Evolutionary conservation across 192 early-diverging fungal genomes (phyloP).

Genomic region (Gorgonomyces haynaldii): DNA sequence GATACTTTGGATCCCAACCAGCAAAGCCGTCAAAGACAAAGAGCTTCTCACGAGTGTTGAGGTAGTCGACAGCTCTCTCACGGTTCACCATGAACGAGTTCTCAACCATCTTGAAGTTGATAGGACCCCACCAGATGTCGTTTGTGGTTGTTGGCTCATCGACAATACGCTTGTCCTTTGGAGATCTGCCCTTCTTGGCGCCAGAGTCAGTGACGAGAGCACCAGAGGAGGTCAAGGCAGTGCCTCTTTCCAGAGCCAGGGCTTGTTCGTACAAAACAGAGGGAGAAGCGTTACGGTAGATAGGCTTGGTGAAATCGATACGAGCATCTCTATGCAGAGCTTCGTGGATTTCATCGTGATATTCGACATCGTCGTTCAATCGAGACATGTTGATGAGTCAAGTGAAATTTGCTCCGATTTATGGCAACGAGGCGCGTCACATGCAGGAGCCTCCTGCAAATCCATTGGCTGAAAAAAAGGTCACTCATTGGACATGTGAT

Average conservation of each 20-base stretch:
- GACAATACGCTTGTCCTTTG: conserved; percentile 95
- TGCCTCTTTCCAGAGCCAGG: conserved; percentile 70
- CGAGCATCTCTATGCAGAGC: conserved; percentile 55
- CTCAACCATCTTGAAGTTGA: conserved; percentile 78
- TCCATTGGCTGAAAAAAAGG: no score
- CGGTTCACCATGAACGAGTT: conserved; percentile 84
- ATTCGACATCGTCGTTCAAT: conserved; percentile 18
- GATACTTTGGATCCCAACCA: conserved; percentile 97
- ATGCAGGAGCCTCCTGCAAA: no score
- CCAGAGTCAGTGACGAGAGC: conserved; percentile 86
- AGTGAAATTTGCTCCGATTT: no score
- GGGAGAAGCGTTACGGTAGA: conserved; percentile 57
- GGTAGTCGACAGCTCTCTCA: conserved; percentile 89
- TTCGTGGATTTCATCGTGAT: conserved; percentile 49
- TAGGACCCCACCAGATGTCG: conserved; percentile 98
- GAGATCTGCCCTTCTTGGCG: conserved; percentile 83
- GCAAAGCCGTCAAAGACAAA: conserved; percentile 96
- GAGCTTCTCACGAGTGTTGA: conserved; percentile 85
- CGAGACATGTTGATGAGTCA: no score
- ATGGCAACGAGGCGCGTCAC: no score
- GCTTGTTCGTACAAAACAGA: conserved; percentile 90
- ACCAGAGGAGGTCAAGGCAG: conserved; percentile 80
- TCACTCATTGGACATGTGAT: no score
- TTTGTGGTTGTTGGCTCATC: conserved; percentile 73
- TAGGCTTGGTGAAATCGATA: conserved; percentile 70